Conservation (phyloP, 768 basidiomycete species). For the Trametes elegans region DNA sequence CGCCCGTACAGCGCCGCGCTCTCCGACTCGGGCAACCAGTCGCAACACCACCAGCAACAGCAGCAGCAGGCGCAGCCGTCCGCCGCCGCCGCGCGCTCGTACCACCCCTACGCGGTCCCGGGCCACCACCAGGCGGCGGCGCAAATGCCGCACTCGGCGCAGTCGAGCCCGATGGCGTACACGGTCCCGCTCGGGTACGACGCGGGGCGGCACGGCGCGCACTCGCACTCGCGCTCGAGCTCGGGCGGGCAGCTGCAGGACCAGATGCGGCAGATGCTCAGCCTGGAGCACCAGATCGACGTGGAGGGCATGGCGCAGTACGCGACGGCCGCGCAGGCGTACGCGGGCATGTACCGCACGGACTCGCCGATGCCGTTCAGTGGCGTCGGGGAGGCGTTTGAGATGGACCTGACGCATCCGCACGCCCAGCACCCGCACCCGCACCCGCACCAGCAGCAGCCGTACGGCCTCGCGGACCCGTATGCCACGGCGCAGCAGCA, state of each 20-base stretch:
- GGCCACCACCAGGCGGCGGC: conserved; percentile 22
- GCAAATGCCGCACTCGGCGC: conserved; percentile 30
- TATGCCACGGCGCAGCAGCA: conserved; percentile 4
- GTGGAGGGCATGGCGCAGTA: conserved; percentile 17
- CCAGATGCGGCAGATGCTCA: conserved; percentile 28
- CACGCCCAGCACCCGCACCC: neutral
- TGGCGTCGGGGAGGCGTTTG: conserved; percentile 19
- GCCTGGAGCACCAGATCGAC: conserved; percentile 24
- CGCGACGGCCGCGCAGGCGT: conserved; percentile 17
- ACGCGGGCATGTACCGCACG: conserved; percentile 27
- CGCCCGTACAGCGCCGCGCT: conserved; percentile 43
- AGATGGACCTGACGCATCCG: conserved; percentile 12
- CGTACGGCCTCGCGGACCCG: conserved; percentile 15
- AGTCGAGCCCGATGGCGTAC: conserved; percentile 43
- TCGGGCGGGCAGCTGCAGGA: conserved; percentile 27
- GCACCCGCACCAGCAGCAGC: neutral
- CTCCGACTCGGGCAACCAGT: conserved; percentile 28
- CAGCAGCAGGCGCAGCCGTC: conserved; percentile 16
- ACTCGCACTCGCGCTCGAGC: conserved; percentile 24
- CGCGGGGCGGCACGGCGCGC: conserved; percentile 9
- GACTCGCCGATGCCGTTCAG: conserved; percentile 29
- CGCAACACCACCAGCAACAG: no score
- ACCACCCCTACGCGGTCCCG: conserved; percentile 35
- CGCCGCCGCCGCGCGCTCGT: conserved; percentile 28
- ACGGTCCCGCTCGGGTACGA: conserved; percentile 45